Base-by-base conservation (phyloP, 2,329 filamentous ascomycete species). In the Ascochyta koolunga region DNA sequence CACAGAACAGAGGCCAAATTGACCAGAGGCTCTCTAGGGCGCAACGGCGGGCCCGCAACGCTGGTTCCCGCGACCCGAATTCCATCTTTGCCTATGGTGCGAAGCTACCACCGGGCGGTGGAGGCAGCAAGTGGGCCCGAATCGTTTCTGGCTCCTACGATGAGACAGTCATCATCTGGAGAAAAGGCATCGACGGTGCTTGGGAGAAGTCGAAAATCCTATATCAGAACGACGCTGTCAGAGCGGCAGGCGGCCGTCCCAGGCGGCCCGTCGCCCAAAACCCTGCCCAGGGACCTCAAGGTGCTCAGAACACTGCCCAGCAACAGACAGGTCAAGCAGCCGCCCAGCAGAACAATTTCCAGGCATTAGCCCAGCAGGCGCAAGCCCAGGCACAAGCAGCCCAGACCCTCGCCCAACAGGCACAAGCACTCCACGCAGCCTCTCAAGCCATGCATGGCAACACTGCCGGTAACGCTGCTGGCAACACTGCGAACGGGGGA, bases 81-180 rank as follows among this genome's bases (percentile, higher is more conserved):
- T 87, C 95, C 59, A 87, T 96, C 38, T 86, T 86, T 50, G 89
- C 90, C 0, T 86, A 90, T 43, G 93, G 93, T 0, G 91, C 93
- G 15, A 95, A 90, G 70, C 81, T 98, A 2, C 93, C 93, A 1
- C 93, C 93, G 0, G 93, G 93, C 11, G 93, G 93, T 21, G 93
- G 93, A 33, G 92, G 93, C 22, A 91, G 91, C 67, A 87, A 83
- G 62, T 97, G 93, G 79, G 91, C 89, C 9, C 88, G 93, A n/a
- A 99, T 99, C 54, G 91, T 99, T 3, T 97, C 93, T 6, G 95
- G 95, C 2, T 96, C 92, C 0, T 99, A 99, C 65, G 95, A 99
- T 64, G 91, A 96, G 77, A 93, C 87, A 10, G 91, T 99, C 64
- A 93, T 97, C 61, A 90, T 99, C 51, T 99, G 95, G 95, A 89